Base-by-base conservation (phyloP, 1,139 yeast species). In the Geotrichum histeridarum region DNA sequence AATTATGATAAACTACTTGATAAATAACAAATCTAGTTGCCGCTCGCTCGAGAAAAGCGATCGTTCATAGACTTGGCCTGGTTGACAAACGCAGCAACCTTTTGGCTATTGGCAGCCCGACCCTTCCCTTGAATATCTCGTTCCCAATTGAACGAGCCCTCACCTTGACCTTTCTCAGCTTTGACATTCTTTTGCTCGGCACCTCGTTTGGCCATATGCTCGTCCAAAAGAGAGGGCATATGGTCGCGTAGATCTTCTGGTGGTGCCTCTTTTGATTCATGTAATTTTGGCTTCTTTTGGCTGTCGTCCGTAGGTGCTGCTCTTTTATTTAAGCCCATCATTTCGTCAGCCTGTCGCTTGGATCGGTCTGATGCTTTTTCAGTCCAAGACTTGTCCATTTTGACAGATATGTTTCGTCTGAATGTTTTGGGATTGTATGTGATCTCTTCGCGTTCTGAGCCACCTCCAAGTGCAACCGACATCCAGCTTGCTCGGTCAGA, bases 351-450 rank as follows among this genome's bases (percentile, higher is more conserved):
- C 33, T 48, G 48, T 15, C 58, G 49, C 38, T 56, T 56, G 4
- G 58, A 39, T 15, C 56, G 27, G 31, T 53, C 55, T 2, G 47
- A 27, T 15, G 48, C 51, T 1, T 55, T 39, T 38, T 55, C 58
- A 7, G 43, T 54, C 56, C 56, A 54, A 5, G 53, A 42, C 15
- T 45, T 37, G 39, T 54, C 56, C 35, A 54, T 41, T 33, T 27
- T 22, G 30, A 42, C 35, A 7, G 49, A 11, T 1, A 42, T 42
- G 32, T 51, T 56, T 22, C 58, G 38, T 22, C 58, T 39, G 14
- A 56, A 51, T 27, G 58, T 53, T 42, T 56, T 56, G n/a, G 58
- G 56, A 35, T 56, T 48, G 42, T 56, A 56, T 11, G 53, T 31
- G 4, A 46, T 35, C 8, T 51, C 54, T 2, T 47, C 43, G 17